phyloP scores from a whole-genome alignment of 495 filamentous ascomycete species.

The Halenospora varia region DNA sequence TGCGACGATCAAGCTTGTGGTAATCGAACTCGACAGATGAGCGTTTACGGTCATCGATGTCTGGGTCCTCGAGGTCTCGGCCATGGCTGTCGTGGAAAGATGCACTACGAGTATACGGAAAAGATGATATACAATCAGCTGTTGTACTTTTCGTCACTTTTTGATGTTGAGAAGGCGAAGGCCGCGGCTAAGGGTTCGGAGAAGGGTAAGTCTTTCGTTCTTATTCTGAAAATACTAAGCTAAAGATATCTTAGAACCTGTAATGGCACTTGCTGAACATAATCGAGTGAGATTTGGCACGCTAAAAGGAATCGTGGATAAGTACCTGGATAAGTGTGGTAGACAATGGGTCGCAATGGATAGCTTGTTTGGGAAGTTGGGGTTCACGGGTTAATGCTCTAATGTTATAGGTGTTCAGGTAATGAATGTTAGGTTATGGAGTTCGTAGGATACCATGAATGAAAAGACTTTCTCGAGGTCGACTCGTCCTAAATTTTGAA shows the following conservation, averaged over 20 bases:
- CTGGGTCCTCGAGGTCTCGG: slow-evolving; percentile 81
- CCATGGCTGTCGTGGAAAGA: slow-evolving; percentile 76
- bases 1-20: slow-evolving; percentile 88
- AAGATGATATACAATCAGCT: slow-evolving; percentile 92
- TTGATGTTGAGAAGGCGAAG: slow-evolving; percentile 83
- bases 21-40: slow-evolving; percentile 84
- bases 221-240: background rate
- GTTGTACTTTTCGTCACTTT: slow-evolving; percentile 78
- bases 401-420: background rate
- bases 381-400: slow-evolving; percentile 32
- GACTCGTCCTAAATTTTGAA: background rate
- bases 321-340: slow-evolving; percentile 89
- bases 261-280: slow-evolving; percentile 68
- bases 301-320: slow-evolving; percentile 72
- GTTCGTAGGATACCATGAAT: slow-evolving; percentile 14
- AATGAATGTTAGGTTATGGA: background rate
- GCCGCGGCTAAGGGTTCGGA: slow-evolving; percentile 37
- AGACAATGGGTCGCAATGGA: slow-evolving; percentile 97
- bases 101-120: slow-evolving; percentile 86
- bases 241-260: slow-evolving; percentile 46
- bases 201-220: slow-evolving; percentile 26
- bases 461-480: background rate
- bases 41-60: slow-evolving; percentile 86
- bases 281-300: slow-evolving; percentile 76
- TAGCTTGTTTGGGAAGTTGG: slow-evolving; percentile 65